Percentiles rank a stretch among this genome's conserved stretches.
These are phyloP conservation scores for Arachnopeziza araneosa DNA, from an alignment of 2,329 filamentous ascomycete species.

Conservation along the genomic window DNA sequence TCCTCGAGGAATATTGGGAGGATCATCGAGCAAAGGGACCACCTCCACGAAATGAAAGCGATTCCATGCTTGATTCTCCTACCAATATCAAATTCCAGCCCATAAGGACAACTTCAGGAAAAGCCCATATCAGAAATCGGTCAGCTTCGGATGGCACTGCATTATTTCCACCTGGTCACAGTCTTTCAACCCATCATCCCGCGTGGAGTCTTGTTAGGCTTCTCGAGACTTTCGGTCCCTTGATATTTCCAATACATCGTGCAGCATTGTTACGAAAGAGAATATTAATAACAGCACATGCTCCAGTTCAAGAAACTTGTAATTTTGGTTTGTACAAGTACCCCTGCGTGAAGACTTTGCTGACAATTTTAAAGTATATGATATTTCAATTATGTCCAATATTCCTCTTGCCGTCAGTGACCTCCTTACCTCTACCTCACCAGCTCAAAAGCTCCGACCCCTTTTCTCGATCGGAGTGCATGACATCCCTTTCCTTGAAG, in stretches of 20 bases:
- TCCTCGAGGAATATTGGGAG: slow-evolving; percentile 79
- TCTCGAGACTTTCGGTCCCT: slow-evolving; percentile 78
- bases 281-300: slow-evolving; percentile 79
- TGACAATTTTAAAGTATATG: slow-evolving; percentile 62
- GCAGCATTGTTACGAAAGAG: slow-evolving; percentile 81
- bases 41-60: slow-evolving; percentile 16
- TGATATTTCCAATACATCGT: slow-evolving; percentile 87
- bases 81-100: slow-evolving; percentile 41
- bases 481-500: slow-evolving; percentile 75
- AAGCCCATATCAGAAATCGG: slow-evolving; percentile 47
- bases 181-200: slow-evolving; percentile 73
- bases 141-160: slow-evolving; percentile 58
- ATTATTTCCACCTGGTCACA: slow-evolving; percentile 55
- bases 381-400: slow-evolving; percentile 87
- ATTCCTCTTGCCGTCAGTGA: slow-evolving; percentile 71
- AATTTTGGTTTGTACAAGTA: slow-evolving; percentile 65
- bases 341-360: neutral
- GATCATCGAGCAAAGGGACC: slow-evolving; percentile 40
- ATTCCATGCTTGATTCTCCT: slow-evolving; percentile 30
- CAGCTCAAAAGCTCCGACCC: slow-evolving; percentile 64
- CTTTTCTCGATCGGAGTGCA: slow-evolving; percentile 93
- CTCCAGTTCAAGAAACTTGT: slow-evolving; percentile 79
- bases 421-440: slow-evolving; percentile 56
- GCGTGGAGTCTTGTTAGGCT: slow-evolving; percentile 75
- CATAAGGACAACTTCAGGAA: slow-evolving; percentile 25